Conservation (phyloP, 371 early-diverging fungal genomes). For the Cokeromyces recurvatus region DNA sequence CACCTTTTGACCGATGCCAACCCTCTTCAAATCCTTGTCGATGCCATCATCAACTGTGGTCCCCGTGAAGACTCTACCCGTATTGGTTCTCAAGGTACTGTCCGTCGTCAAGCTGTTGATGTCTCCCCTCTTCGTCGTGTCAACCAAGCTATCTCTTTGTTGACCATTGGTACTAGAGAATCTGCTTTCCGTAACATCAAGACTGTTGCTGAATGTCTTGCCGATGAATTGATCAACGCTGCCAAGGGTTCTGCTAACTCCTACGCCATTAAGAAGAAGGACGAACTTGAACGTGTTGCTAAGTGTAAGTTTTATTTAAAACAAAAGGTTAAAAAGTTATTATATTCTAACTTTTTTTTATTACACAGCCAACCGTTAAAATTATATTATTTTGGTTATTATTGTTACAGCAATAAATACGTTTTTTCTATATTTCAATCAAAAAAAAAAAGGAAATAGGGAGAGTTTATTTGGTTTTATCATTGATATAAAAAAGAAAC, state of each 20-base stretch:
- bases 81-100: constrained; percentile 99
- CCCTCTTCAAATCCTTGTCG: constrained; percentile 99
- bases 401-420: neutral
- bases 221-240: constrained; percentile 99
- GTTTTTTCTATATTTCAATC: no score
- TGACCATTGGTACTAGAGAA: constrained; percentile 89
- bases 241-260: constrained; percentile 98
- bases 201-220: constrained; percentile 87
- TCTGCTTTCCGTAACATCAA: constrained; percentile 31
- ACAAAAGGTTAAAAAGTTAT: no score
- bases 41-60: constrained; percentile 99
- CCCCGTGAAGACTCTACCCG: constrained; percentile 99
- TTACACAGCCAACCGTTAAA: constrained; percentile 37
- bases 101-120: constrained; percentile 99
- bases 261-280: constrained; percentile 99
- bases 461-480: neutral
- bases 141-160: constrained; percentile 95
- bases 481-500: neutral
- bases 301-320: constrained; percentile 41
- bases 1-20: constrained; percentile 98
- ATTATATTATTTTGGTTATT: no score
- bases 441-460: no score
- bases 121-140: constrained; percentile 99
- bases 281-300: constrained; percentile 91
- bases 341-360: neutral